These are phyloP conservation scores for Tubosaeta brunneosetosa DNA, from an alignment of 768 basidiomycete species.

Conservation along the genomic window DNA sequence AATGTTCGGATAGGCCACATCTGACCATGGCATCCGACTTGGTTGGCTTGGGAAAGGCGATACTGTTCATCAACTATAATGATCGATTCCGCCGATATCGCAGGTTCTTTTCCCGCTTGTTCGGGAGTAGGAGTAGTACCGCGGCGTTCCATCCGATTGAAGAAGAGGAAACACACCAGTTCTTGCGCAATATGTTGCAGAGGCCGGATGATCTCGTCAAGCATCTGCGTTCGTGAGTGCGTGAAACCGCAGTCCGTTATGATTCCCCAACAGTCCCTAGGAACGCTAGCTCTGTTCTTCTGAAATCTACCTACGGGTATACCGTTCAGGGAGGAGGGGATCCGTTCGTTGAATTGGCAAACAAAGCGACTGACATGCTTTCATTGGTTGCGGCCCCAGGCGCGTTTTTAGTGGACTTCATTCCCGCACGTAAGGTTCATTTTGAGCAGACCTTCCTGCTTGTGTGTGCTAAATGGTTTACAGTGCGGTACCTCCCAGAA, in stretches of 20 bases:
- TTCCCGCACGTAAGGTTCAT: slow-evolving; percentile 15
- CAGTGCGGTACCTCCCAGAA: slow-evolving; percentile 29
- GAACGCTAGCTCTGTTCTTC: slow-evolving; percentile 24
- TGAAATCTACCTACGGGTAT: slow-evolving; percentile 40
- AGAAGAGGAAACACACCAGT: slow-evolving; percentile 16
- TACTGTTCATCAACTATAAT: slow-evolving; percentile 6
- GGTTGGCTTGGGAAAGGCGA: slow-evolving; percentile 9
- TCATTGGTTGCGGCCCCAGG: slow-evolving; percentile 3
- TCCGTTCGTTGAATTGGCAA: slow-evolving; percentile 30
- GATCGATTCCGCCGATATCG: slow-evolving; percentile 12
- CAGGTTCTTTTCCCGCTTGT: slow-evolving; percentile 5
- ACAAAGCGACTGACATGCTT: slow-evolving; percentile 19
- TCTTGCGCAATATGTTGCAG: slow-evolving; percentile 13
- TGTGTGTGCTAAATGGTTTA: background rate
- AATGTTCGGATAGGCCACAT: slow-evolving; percentile 38
- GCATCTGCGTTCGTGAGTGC: slow-evolving; percentile 22
- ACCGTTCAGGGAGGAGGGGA: slow-evolving; percentile 26
- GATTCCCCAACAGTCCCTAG: too few species aligned
- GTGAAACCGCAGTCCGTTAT: background rate
- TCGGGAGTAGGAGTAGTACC: slow-evolving; percentile 11
- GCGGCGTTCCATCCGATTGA: slow-evolving; percentile 10
- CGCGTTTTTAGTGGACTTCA: slow-evolving; percentile 17
- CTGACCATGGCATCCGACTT: slow-evolving; percentile 18
- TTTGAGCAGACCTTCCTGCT: too few species aligned
- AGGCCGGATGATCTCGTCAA: slow-evolving; percentile 9